Percentiles rank a stretch among this genome's conserved stretches.
Conservation (phyloP, 148 eudicot genomes). For the Cornus kousa region DNA sequence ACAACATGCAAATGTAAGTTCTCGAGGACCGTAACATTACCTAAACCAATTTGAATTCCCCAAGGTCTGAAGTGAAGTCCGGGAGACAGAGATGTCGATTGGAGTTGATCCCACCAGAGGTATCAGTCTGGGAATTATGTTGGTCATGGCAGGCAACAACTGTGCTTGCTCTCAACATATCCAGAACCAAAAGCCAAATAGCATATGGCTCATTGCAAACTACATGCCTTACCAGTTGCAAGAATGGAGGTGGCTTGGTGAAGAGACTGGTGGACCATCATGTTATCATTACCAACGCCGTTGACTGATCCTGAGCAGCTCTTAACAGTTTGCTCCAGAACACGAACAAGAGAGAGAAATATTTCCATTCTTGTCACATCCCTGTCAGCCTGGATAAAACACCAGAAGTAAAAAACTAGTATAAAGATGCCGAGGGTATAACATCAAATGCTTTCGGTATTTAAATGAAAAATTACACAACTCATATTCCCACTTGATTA, state of each 20-base stretch:
- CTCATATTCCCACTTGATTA: too few relatives aligned
- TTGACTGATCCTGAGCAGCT: slow-evolving; percentile 30
- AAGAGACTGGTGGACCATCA: slow-evolving; percentile 35
- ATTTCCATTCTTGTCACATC: slow-evolving; percentile 83
- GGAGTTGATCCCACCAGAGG: background rate
- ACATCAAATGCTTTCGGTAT: too few relatives aligned
- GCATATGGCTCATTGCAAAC: slow-evolving; percentile 39
- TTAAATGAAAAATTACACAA: too few relatives aligned
- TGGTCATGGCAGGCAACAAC: slow-evolving; percentile 63
- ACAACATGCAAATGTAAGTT: background rate
- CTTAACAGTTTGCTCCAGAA: slow-evolving; percentile 65
- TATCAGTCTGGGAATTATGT: slow-evolving; percentile 28
- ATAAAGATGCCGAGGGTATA: background rate
- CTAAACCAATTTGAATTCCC: background rate
- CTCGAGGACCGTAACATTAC: background rate
- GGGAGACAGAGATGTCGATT: background rate
- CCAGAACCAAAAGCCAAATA: slow-evolving; percentile 22
- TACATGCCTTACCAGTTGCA: slow-evolving; percentile 37
- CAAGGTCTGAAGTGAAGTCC: background rate
- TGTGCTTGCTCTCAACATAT: slow-evolving; percentile 67
- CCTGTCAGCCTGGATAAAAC: slow-evolving; percentile 57
- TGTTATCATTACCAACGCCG: slow-evolving; percentile 21
- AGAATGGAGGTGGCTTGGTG: slow-evolving; percentile 41
- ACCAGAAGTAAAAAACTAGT: background rate
- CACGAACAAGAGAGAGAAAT: slow-evolving; percentile 62